Base-by-base conservation (phyloP, 495 filamentous ascomycete genomes). In the Penicillium daleae region DNA sequence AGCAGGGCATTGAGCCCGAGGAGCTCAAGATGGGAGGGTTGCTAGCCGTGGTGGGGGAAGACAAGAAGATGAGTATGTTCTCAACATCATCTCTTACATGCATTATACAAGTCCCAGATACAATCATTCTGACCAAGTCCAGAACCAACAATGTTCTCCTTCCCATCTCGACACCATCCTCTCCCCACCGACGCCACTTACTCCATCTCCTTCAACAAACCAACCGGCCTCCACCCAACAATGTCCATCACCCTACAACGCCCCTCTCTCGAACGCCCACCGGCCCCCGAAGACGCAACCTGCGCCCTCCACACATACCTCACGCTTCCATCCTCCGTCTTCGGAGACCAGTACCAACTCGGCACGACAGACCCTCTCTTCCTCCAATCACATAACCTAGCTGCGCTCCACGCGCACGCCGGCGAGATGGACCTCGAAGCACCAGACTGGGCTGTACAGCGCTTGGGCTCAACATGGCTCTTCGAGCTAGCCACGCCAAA, bases 351-450 rank as follows among this genome's bases (percentile, higher is more conserved):
- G 72, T 95, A 97, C 74, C 90, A 93, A 67, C 83, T 96, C 59
- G 84, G 79, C 42, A 78, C 81, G 5, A 72, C 72, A 13, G 90
- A 93, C 72, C 74, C 80, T 7, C 80, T 93, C 39, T 90, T 92
- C 76, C 82, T 93, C 35, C 62, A 83, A 21, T 91, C 90, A 2
- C 91, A 96, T 53, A 89, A 93, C 67, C 78, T 99, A 49, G 81
- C 79, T 26, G 75, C 82, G 0, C 74, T 97, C 42, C 86, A 84
- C 42, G 86, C 86, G 56, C 82, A 91, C 49, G 85, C 87, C 39
- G 88, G 92, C 42, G 92, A 92, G 46, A 92, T 92, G 4, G 95
- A 98, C 65, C 92, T 99, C 51, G 95, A 99, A 76, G 92, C 92
- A 0, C 95, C 95, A 10, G 88, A 89, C 64, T 99, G 95, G 82